Conservation (phyloP, 352 stramenopile genomes). For the Phytophthora ramorum region DNA sequence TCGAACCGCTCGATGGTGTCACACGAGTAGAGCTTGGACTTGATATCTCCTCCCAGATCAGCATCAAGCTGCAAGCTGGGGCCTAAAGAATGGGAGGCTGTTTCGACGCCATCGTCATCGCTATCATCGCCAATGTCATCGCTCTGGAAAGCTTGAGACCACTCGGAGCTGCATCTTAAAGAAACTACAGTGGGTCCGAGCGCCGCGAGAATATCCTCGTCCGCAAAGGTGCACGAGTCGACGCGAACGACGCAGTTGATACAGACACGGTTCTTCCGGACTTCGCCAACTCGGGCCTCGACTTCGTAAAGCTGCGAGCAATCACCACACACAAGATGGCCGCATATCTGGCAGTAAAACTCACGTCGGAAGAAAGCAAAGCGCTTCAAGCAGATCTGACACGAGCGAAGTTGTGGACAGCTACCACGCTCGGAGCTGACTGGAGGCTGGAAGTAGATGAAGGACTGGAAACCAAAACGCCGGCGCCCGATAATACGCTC, state of each 20-base stretch:
- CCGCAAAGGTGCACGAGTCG: slow-evolving; percentile 56
- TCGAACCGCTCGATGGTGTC: slow-evolving; percentile 1
- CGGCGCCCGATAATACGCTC: slow-evolving; percentile 65
- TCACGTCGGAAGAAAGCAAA: slow-evolving; percentile 53
- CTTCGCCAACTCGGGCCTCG: slow-evolving; percentile 45
- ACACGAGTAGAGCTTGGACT: background rate
- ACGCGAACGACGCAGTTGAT: slow-evolving; percentile 58
- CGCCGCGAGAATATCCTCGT: slow-evolving; percentile 52
- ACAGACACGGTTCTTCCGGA: slow-evolving; percentile 53
- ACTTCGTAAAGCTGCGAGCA: slow-evolving; percentile 62
- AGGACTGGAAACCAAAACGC: slow-evolving; percentile 70
- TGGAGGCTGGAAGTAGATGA: slow-evolving; percentile 50
- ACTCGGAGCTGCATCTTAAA: background rate
- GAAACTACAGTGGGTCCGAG: slow-evolving; percentile 48
- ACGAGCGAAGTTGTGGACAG: slow-evolving; percentile 22
- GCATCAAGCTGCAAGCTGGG: background rate
- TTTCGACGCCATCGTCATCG: slow-evolving; percentile 29
- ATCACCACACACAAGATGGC: slow-evolving; percentile 48
- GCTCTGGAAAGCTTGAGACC: background rate
- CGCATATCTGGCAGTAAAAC: slow-evolving; percentile 59
- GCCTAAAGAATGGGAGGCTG: slow-evolving; percentile 8
- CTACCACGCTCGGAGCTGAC: background rate
- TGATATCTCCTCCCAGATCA: background rate
- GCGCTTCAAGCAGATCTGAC: slow-evolving; percentile 46
- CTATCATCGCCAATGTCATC: slow-evolving; percentile 30